Base-by-base conservation (phyloP, 1,139 yeast species). In the Candida glucosophila region DNA sequence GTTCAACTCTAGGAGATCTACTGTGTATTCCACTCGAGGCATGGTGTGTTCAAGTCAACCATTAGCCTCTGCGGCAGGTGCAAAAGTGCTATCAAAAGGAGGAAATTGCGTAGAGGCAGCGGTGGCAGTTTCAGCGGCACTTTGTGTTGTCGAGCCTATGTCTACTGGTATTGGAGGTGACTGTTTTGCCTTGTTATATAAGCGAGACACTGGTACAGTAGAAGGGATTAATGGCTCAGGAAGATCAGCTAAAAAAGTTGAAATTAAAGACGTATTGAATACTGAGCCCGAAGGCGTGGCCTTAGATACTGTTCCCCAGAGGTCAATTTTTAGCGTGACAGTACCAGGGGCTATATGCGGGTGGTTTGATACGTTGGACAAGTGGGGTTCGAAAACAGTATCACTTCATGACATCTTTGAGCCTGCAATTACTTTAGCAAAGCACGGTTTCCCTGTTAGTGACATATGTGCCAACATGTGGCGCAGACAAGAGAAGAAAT, bases 131-230 rank as follows among this genome's bases (percentile, higher is more conserved):
- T 73, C 86, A 5, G 90, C 93, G 4, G 82, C 77, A 5, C 57
- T 82, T 22, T 69, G 79, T 34, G 71, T 81, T 8, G 56, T 77
- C 3, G 94, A 82, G 43, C 92, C 93, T 0, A 67, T 71, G 17
- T 76, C 83, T 34, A 81, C 90, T 1, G 92, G 92, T 9, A 67
- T 81, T 29, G 94, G 93, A 3, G 93, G 93, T 17, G 94, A 82
- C 45, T 77, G 82, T 33, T 82, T 80, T 55, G 72, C 77, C 2
- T 53, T 81, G 25, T 76, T 61, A 44, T 77, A 76, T 49, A 65
- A 72, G 22, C 63, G 64, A 19, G 40, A 52, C 18, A 57, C 67
- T 14, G 60, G 65, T 29, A 54, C 59, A 30, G 81, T 79, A 1
- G 54, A 59, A 30, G 93, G 90, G 0, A 43, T 82, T 36, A 82